Evolutionary conservation across 139 green algal species (phyloP).

Genomic region (Tetraselmis chui): DNA sequence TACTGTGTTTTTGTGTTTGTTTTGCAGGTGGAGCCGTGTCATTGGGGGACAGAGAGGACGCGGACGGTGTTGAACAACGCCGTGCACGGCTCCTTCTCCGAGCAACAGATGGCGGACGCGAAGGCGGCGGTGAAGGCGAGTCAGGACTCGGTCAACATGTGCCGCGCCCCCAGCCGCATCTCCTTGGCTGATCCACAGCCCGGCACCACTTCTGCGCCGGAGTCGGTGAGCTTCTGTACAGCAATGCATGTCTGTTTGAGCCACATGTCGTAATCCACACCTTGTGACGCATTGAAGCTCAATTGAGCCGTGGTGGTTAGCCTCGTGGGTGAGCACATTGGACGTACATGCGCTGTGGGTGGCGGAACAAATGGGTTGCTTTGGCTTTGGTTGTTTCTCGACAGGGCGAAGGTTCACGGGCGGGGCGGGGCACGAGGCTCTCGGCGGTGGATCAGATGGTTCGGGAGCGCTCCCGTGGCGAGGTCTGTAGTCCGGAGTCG

Average conservation of each 20-base stretch:
- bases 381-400: background rate
- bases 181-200: background rate
- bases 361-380: too few relatives aligned
- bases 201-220: background rate
- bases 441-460: background rate
- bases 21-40: background rate
- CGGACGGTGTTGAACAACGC: background rate
- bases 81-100: background rate
- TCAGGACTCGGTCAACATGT: background rate
- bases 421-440: background rate
- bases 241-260: background rate
- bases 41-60: background rate
- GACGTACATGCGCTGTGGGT: too few relatives aligned
- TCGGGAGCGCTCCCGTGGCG: background rate
- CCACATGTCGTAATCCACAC: background rate
- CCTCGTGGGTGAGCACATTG: too few relatives aligned
- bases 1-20: too few relatives aligned
- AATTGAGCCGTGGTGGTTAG: too few relatives aligned
- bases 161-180: background rate
- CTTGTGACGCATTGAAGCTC: background rate
- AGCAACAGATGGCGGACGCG: background rate
- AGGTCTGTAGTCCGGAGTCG: background rate
- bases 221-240: background rate
- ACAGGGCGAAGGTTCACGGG: background rate
- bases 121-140: background rate